Percentiles rank a stretch among this genome's conserved stretches.
Evolutionary conservation across 2,329 filamentous ascomycete species (phyloP).

Genomic region (Paracamarosporium sp.): DNA sequence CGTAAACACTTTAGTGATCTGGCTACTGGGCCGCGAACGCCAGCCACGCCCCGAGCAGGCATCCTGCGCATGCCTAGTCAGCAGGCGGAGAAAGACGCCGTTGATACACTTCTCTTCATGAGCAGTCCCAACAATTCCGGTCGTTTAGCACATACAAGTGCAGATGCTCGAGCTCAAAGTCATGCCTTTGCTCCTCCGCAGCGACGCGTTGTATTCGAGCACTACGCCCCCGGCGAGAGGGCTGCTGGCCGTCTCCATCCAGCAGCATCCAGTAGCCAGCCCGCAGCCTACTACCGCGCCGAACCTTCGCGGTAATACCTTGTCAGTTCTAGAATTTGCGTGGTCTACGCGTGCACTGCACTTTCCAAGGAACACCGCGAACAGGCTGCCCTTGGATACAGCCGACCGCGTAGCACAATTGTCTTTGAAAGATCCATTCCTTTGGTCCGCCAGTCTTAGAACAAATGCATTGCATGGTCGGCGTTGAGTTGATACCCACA

Average conservation of each 20-base stretch:
- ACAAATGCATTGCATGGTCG: constrained; percentile 41
- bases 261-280: constrained; percentile 31
- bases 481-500: constrained; percentile 44
- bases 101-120: constrained; percentile 82
- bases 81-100: constrained; percentile 77
- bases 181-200: constrained; percentile 31
- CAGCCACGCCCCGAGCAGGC: constrained; percentile 48
- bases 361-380: neutral
- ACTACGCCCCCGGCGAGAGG: constrained; percentile 34
- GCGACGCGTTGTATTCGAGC: constrained; percentile 47
- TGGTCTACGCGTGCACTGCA: neutral
- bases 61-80: constrained; percentile 74
- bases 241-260: constrained; percentile 27
- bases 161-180: constrained; percentile 37
- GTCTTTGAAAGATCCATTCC: constrained; percentile 15
- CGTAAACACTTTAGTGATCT: constrained; percentile 43
- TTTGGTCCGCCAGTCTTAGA: constrained; percentile 15
- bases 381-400: neutral
- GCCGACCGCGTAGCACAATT: neutral
- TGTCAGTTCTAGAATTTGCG: neutral
- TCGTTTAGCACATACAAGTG: constrained; percentile 32
- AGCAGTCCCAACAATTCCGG: constrained; percentile 76
- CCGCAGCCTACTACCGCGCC: constrained; percentile 32
- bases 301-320: constrained; percentile 32
- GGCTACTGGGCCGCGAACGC: constrained; percentile 31